Evolutionary conservation across 2,329 filamentous ascomycete species (phyloP), one percentile per base, ranked within the genome.

Genomic region (Colletotrichum sansevieriae): DNA sequence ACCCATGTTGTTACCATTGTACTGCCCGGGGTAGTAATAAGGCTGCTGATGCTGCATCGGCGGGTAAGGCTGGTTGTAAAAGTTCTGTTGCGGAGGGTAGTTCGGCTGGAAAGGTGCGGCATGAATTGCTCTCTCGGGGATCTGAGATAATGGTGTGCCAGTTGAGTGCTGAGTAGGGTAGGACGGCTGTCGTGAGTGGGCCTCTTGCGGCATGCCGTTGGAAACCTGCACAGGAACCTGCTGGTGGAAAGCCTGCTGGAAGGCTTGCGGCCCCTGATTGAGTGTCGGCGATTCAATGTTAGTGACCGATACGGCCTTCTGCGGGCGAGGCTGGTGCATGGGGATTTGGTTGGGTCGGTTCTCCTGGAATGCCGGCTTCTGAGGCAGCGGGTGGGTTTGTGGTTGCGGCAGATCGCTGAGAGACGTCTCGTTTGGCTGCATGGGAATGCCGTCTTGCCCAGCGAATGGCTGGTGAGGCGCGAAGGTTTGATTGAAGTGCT

Each of bases 311-410:
- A 98, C 93, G 6, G 94, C 87, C 84, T 98, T 98, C 79, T 98
- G 95, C 9, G 96, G 95, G 60, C 93, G 91, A 65, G 96, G 96
- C 78, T 98, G 96, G 77, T 98, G 93, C 90, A 98, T 97, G 1
- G 94, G 88, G 72, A 88, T 83, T 49, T 82, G 78, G 71, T 78
- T 83, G 5, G 84, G 79, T 49, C 84, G 81, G 72, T 83, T 89
- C 75, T 90, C 87, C 72, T 88, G 83, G 78, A 87, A 85, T 20
- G 80, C 78, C 33, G 87, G 87, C 75, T 86, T 88, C 75, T 88
- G 87, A 13, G 85, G 87, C 25, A 88, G 84, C 25, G 85, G 85
- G 72, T 89, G 85, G 12, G 80, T 85, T 74, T 90, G 89, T 47
- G 85, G 85, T 65, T 86, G 88, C 44, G 85, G 83, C 18, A 87